A percentile compares a stretch with the other conserved stretches of the same genome.
Evolutionary conservation across 345 rosid genomes (phyloP).

Genomic region (Hibiscus mutabilis): DNA sequence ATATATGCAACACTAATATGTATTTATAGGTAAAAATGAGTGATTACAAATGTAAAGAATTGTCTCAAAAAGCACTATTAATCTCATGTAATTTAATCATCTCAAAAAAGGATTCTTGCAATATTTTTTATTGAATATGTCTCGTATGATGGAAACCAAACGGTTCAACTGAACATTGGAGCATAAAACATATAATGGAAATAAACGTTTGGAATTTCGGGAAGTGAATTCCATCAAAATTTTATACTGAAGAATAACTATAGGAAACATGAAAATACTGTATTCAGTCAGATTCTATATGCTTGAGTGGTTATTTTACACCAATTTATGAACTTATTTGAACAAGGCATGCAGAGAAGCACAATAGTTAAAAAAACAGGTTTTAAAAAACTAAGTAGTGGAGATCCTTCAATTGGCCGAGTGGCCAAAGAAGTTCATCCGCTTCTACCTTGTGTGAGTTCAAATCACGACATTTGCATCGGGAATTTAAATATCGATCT

Average conservation of each 20-base stretch:
- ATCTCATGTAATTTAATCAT: background rate
- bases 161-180: background rate
- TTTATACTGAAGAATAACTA: background rate
- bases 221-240: background rate
- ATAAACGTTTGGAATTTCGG: background rate
- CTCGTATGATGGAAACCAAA: background rate
- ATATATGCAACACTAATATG: no score
- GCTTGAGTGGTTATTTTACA: background rate
- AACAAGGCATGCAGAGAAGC: background rate
- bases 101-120: background rate
- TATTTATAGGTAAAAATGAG: no score
- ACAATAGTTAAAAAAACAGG: background rate
- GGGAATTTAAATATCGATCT: no score
- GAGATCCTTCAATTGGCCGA: no score
- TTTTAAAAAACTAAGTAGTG: background rate
- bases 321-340: background rate
- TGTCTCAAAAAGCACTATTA: background rate
- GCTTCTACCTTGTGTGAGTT: no score
- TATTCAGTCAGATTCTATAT: background rate
- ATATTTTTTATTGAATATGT: background rate
- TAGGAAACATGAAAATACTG: background rate
- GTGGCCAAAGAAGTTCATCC: no score
- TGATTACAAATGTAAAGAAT: constrained; percentile 2
- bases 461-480: no score
- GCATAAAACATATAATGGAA: background rate